Base-by-base conservation (phyloP, 1,139 yeast species). In the Yamadazyma conglobata region DNA sequence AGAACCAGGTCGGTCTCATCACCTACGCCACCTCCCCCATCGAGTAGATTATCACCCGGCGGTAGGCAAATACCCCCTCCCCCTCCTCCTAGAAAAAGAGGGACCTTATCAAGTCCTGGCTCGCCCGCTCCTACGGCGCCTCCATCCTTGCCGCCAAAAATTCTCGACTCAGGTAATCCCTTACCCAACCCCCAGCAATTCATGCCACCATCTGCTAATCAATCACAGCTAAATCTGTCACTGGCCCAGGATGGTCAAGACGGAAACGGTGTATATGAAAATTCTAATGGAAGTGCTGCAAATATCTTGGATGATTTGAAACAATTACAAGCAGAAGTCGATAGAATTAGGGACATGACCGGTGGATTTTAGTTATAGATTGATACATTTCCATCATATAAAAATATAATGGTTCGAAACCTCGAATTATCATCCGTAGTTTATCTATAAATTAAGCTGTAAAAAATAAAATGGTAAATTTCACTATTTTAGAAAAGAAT, bases 271-370 rank as follows among this genome's bases (percentile, higher is more conserved):
- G 39, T 40, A 6, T 44, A 38, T 25, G 28, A 29, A n/a, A 34
- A 38, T n/a, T 28, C 32, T 19, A 56, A 50, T 35, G 58, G 57
- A 33, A 67, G 70, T 36, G 70, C 76, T 2, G 60, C 70, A 4
- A 70, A 76, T 38, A 74, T 78, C 15, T 52, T 79, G 41, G 79
- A 78, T 34, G 80, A 79, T 23, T 60, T 78, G 37, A 73, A 73
- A 47, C 79, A 79, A 12, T 56, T 79, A 31, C 83, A 79, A 44
- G 78, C 69, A 24, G 86, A 79, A 47, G 83, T 79, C 12, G 81
- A 79, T 46, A 64, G 66, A 37, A 70, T 70, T 23, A 50, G 72
- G 43, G 59, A 56, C 35, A 60, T 69, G 69, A 66, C 73, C 6
- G 73, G 73, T n/a, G 74, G 73, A 5, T 68, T 66, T 42, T 67